Conservation (phyloP, 805 yeast genomes). For the Metschnikowia proteae region DNA sequence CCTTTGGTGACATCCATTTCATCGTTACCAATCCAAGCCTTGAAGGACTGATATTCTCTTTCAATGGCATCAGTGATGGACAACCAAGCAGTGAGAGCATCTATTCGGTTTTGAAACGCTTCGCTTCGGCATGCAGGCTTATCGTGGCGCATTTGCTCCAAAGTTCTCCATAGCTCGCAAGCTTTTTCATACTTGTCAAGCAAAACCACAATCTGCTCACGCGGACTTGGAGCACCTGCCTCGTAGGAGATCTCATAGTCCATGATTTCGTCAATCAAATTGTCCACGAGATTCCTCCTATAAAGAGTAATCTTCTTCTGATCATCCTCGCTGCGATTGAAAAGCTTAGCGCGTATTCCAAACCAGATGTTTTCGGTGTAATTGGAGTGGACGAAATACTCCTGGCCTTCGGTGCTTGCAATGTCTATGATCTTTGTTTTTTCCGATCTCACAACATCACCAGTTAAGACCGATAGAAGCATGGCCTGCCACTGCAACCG, state of each 20-base stretch:
- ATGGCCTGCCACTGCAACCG: slow-evolving; percentile 95
- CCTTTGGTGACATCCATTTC: slow-evolving; percentile 60
- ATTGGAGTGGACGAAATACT: slow-evolving; percentile 48
- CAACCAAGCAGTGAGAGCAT: slow-evolving; percentile 81
- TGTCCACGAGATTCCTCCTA: slow-evolving; percentile 69
- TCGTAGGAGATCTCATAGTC: slow-evolving; percentile 55
- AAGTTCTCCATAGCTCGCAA: slow-evolving; percentile 74
- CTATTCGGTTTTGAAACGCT: slow-evolving; percentile 62
- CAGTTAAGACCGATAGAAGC: slow-evolving; percentile 85
- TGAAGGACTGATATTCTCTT: slow-evolving; percentile 56
- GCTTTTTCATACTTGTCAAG: slow-evolving; percentile 62
- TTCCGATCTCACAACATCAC: slow-evolving; percentile 90
- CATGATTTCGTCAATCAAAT: slow-evolving; percentile 63
- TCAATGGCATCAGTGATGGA: slow-evolving; percentile 68
- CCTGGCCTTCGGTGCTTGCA: slow-evolving; percentile 37
- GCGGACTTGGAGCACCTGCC: slow-evolving; percentile 26
- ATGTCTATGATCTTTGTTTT: slow-evolving; percentile 69
- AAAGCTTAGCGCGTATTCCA: slow-evolving; percentile 77
- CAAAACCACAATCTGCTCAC: slow-evolving; percentile 50
- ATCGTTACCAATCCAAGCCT: slow-evolving; percentile 81
- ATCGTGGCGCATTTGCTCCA: slow-evolving; percentile 72
- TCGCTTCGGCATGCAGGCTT: slow-evolving; percentile 66
- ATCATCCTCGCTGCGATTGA: slow-evolving; percentile 75
- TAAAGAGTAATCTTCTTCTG: slow-evolving; percentile 67
- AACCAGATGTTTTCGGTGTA: slow-evolving; percentile 79